These are phyloP conservation scores for Cyclocybe cylindracea DNA, from an alignment of 768 basidiomycete species.

Conservation along the genomic window DNA sequence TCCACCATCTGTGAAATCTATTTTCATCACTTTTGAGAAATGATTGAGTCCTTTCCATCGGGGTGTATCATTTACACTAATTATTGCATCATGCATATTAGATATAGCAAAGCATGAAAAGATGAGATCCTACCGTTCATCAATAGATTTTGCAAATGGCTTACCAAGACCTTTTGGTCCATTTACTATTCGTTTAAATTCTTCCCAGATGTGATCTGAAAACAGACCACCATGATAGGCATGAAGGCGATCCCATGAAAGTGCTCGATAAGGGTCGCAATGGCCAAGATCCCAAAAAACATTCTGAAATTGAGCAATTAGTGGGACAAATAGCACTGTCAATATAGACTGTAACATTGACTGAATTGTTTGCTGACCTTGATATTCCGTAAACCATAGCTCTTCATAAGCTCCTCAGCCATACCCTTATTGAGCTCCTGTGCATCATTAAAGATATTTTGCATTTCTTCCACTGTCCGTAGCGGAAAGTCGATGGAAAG, in stretches of 20 bases:
- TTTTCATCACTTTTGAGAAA: slow-evolving; percentile 12
- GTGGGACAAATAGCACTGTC: background rate
- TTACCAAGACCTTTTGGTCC: background rate
- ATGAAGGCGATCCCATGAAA: slow-evolving; percentile 41
- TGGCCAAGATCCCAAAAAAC: slow-evolving; percentile 35
- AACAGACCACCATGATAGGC: slow-evolving; percentile 23
- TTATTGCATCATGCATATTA: too few relatives aligned
- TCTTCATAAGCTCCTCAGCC: slow-evolving; percentile 8
- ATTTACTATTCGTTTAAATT: slow-evolving; percentile 21
- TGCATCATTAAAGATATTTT: background rate
- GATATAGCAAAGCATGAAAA: too few relatives aligned
- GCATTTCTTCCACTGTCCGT: slow-evolving; percentile 2
- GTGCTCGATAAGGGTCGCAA: slow-evolving; percentile 32
- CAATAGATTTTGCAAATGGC: background rate
- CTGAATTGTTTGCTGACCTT: slow-evolving; percentile 9
- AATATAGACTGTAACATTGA: too few relatives aligned
- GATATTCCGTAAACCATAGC: slow-evolving; percentile 3
- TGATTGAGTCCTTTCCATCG: slow-evolving; percentile 27
- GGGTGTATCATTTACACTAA: background rate
- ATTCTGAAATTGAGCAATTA: slow-evolving; percentile 29
- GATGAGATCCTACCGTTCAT: too few relatives aligned
- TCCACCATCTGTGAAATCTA: slow-evolving; percentile 25
- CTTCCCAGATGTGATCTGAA: slow-evolving; percentile 12
- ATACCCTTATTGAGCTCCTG: background rate
- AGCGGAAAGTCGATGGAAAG: background rate